Evolutionary conservation across 1,139 yeast species (phyloP).

Genomic region (Geotrichum australiense): DNA sequence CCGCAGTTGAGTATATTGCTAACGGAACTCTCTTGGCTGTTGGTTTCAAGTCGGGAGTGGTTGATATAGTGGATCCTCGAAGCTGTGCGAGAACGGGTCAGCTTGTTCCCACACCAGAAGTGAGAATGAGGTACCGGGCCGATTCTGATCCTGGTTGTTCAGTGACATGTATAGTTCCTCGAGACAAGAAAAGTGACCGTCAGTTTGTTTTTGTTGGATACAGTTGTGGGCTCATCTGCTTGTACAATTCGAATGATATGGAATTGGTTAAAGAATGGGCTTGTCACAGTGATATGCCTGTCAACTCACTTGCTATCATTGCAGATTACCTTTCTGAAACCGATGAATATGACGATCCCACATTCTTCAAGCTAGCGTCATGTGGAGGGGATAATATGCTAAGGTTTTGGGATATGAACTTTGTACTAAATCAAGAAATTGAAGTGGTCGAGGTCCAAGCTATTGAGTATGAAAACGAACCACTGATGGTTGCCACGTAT

Average conservation of each 20-base stretch:
- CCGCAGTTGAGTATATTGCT: slow-evolving; percentile 8
- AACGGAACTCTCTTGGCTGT: slow-evolving; percentile 22
- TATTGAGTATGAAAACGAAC: slow-evolving; percentile 5
- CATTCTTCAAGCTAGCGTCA: neutral
- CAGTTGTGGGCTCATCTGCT: neutral
- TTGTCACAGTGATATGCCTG: neutral
- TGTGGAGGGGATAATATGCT: slow-evolving; percentile 1
- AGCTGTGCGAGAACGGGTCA: slow-evolving; percentile 23
- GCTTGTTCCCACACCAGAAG: too few relatives aligned
- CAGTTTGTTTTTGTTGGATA: slow-evolving; percentile 1
- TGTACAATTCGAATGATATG: neutral
- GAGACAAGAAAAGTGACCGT: neutral
- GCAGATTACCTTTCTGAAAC: neutral
- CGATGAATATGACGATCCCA: neutral
- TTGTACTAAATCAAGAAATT: neutral
- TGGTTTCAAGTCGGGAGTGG: slow-evolving; percentile 26
- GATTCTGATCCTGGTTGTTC: too few relatives aligned
- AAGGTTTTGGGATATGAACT: slow-evolving; percentile 1
- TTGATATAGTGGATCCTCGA: slow-evolving; percentile 27
- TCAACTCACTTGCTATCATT: neutral
- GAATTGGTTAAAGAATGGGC: slow-evolving; percentile 1
- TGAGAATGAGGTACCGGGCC: too few relatives aligned
- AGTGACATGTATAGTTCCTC: neutral
- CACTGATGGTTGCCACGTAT: too few relatives aligned
- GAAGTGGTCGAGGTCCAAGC: neutral